These are phyloP conservation scores for Ilex paraguariensis DNA, from an alignment of 305 asterid species.

Conservation along the genomic window DNA sequence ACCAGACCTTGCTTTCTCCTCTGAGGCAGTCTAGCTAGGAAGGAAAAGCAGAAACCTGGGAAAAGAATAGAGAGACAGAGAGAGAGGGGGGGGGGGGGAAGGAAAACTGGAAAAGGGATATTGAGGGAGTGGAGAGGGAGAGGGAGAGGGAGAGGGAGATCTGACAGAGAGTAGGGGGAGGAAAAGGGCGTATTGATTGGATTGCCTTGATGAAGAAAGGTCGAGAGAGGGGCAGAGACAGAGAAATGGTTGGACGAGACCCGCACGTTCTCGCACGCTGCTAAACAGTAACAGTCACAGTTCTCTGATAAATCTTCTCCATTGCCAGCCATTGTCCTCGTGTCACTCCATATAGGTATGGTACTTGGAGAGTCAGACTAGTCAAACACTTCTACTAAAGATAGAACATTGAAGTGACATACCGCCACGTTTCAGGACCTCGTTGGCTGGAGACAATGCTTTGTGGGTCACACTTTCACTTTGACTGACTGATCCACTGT, in stretches of 20 bases:
- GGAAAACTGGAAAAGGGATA: too few relatives aligned
- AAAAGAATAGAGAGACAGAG: too few relatives aligned
- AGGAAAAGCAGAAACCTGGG: neutral
- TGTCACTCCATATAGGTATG: too few relatives aligned
- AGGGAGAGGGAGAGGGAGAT: neutral
- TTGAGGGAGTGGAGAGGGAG: neutral
- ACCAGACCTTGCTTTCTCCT: slow-evolving; percentile 14
- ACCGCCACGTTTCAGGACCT: slow-evolving; percentile 22
- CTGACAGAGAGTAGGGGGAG: too few relatives aligned
- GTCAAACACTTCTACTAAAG: neutral
- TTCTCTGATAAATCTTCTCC: too few relatives aligned
- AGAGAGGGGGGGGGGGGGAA: neutral
- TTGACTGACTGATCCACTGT: too few relatives aligned
- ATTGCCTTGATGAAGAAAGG: neutral
- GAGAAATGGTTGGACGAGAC: neutral
- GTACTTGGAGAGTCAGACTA: too few relatives aligned
- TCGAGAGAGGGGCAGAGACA: neutral
- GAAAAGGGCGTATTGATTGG: neutral
- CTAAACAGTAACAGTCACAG: slow-evolving; percentile 13
- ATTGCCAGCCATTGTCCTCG: too few relatives aligned
- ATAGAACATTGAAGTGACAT: slow-evolving; percentile 21
- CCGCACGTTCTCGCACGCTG: slow-evolving; percentile 27
- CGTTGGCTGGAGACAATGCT: slow-evolving; percentile 18
- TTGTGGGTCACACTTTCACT: slow-evolving; percentile 7
- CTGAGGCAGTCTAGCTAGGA: slow-evolving; percentile 6